A percentile compares a stretch with the other conserved stretches of the same genome.
These are phyloP conservation scores for Pseudocercospora fijiensis DNA, from an alignment of 2,329 filamentous ascomycete species.

Conservation along the genomic window DNA sequence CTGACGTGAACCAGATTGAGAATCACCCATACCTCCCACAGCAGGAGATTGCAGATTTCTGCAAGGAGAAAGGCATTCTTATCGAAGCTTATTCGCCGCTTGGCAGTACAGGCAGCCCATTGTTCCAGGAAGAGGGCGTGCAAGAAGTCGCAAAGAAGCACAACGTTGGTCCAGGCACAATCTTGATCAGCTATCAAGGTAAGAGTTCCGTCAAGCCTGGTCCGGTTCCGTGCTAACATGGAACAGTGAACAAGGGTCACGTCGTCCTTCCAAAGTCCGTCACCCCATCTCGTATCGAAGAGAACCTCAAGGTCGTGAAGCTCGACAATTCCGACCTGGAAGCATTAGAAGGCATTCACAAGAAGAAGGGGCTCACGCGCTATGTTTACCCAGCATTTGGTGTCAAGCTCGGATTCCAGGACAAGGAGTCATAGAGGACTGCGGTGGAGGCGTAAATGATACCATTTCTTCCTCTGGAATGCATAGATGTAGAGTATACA, in stretches of 20 bases:
- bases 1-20: slow-evolving; percentile 56
- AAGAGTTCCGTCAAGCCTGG: slow-evolving; percentile 36
- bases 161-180: slow-evolving; percentile 51
- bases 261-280: slow-evolving; percentile 66
- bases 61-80: slow-evolving; percentile 66
- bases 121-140: slow-evolving; percentile 51
- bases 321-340: slow-evolving; percentile 64
- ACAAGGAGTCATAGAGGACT: slow-evolving; percentile 41
- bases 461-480: neutral
- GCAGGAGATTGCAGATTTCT: slow-evolving; percentile 68
- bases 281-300: slow-evolving; percentile 60
- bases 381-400: slow-evolving; percentile 53
- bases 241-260: slow-evolving; percentile 62
- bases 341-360: slow-evolving; percentile 47
- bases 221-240: slow-evolving; percentile 11
- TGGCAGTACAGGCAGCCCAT: slow-evolving; percentile 50
- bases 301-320: slow-evolving; percentile 66
- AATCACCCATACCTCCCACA: slow-evolving; percentile 71
- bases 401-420: slow-evolving; percentile 50
- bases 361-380: slow-evolving; percentile 49
- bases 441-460: neutral
- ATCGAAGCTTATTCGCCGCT: slow-evolving; percentile 66
- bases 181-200: slow-evolving; percentile 73
- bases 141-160: slow-evolving; percentile 52
- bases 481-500: slow-evolving; percentile 3